Evolutionary conservation across 2,329 filamentous ascomycete species (phyloP).

Genomic region (Sporothrix pseudoabietina): DNA sequence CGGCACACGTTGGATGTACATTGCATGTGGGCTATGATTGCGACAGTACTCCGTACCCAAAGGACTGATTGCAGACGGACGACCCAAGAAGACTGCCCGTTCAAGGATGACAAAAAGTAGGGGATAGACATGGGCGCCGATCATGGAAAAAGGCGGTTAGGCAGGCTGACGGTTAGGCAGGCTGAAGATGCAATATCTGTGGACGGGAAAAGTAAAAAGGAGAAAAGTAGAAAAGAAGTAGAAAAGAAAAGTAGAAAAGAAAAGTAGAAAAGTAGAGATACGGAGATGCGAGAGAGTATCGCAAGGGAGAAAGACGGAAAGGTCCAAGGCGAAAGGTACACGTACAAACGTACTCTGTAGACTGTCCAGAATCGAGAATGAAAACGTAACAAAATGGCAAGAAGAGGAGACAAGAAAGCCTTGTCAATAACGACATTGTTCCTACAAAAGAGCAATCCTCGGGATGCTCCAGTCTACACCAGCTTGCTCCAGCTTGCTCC

Average conservation of each 20-base stretch:
- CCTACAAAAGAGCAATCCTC: slow-evolving; percentile 7
- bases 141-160: slow-evolving; percentile 17
- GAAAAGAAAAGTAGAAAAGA: too few species aligned
- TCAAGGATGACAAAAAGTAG: slow-evolving; percentile 1
- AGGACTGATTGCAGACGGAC: not conserved
- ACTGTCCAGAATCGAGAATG: too few species aligned
- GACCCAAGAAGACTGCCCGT: not conserved
- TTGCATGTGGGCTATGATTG: not conserved
- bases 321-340: not conserved
- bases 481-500: not conserved
- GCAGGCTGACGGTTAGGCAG: slow-evolving; percentile 9
- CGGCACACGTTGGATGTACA: not conserved
- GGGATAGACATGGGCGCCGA: slow-evolving; percentile 1
- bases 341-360: not conserved
- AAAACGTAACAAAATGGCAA: not conserved
- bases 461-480: not conserved
- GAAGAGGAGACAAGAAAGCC: slow-evolving; percentile 6
- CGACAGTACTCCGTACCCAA: not conserved
- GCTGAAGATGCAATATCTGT: not conserved
- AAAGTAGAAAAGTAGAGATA: not conserved
- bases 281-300: not conserved
- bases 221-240: too few species aligned
- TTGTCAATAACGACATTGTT: slow-evolving; percentile 17
- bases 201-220: not conserved
- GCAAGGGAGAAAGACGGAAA: not conserved